Evolutionary conservation across 106 monocot genomes (phyloP).

Genomic region (Hemerocallis citrina): DNA sequence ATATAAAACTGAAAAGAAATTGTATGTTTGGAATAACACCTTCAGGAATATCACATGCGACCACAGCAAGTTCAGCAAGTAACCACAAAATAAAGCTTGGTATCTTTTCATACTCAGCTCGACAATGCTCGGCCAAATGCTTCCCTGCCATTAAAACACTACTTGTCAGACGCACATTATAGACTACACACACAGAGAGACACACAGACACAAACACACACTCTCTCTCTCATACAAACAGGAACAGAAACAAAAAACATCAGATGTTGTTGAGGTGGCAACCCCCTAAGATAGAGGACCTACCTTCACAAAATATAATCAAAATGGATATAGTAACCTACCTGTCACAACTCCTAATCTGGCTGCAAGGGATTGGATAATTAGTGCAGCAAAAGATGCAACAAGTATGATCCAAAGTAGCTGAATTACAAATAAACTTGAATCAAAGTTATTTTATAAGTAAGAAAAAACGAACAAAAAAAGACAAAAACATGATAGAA

Average conservation of each 20-base stretch:
- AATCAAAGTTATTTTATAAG: background rate
- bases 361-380: slow-evolving; percentile 89
- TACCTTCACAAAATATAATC: too few species aligned
- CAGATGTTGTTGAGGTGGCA: too few species aligned
- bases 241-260: too few species aligned
- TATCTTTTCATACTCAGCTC: slow-evolving; percentile 65
- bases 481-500: background rate
- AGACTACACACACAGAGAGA: too few species aligned
- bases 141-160: slow-evolving; percentile 64
- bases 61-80: slow-evolving; percentile 82
- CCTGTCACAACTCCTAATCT: slow-evolving; percentile 94
- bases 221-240: too few species aligned
- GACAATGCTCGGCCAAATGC: slow-evolving; percentile 96
- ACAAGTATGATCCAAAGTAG: slow-evolving; percentile 91
- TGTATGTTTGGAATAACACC: slow-evolving; percentile 28
- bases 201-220: too few species aligned
- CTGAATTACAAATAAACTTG: slow-evolving; percentile 15
- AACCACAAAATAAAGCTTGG: slow-evolving; percentile 80
- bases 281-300: too few species aligned
- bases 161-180: too few species aligned
- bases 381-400: slow-evolving; percentile 75
- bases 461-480: too few species aligned
- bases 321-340: slow-evolving; percentile 12
- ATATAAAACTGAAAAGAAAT: background rate
- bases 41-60: slow-evolving; percentile 98